Base-by-base conservation (phyloP, 148 eudicot genomes). In the Rhododendron williamsianum region DNA sequence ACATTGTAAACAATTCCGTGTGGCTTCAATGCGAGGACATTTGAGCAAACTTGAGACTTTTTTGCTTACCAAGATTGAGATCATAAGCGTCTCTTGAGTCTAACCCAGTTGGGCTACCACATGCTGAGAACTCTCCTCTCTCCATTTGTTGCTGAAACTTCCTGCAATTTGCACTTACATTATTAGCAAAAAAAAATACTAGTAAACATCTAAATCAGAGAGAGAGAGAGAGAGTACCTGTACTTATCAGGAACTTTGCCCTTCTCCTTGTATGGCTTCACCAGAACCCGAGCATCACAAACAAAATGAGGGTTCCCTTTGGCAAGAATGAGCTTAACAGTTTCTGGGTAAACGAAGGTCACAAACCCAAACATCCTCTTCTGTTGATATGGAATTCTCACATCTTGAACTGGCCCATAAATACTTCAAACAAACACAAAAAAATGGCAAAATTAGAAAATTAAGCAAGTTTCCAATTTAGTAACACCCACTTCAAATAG, bases 301-400 rank as follows among this genome's bases (percentile, higher is more conserved):
- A 95, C 98, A 51, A 95, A 95, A 87, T 95, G 98, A 10, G 98
- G 98, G 84, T 95, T 95, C 19, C 98, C 98, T 86, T 95, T 95
- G 2, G 98, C 98, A 4, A 95, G 94, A 71, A 95, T 96, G 25
- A 91, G 89, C 91, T 92, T 94, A 6, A 96, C 98, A 74, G 98
- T 96, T 27, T 96, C 98, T 0, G 98, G 91, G 48, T 91, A 94
- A 45, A 92, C 92, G 76, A 96, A 96, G 7, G 98, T 96, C 1
- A 96, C 98, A 89, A 96, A 96, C 23, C 98, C 98, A 78, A 96
- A 96, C 98, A 96, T 96, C 56, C 98, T 87, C 87, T 96, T 96
- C 86, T 96, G 98, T 87, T 96, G 98, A 88, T 96, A 96, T 18
- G 98, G 98, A 30, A 96, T 96, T 88, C 98, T 93, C 89, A 96